These are phyloP conservation scores for Domatiomyces catenatus DNA, from an alignment of 2,329 filamentous ascomycete genomes.

Conservation along the genomic window DNA sequence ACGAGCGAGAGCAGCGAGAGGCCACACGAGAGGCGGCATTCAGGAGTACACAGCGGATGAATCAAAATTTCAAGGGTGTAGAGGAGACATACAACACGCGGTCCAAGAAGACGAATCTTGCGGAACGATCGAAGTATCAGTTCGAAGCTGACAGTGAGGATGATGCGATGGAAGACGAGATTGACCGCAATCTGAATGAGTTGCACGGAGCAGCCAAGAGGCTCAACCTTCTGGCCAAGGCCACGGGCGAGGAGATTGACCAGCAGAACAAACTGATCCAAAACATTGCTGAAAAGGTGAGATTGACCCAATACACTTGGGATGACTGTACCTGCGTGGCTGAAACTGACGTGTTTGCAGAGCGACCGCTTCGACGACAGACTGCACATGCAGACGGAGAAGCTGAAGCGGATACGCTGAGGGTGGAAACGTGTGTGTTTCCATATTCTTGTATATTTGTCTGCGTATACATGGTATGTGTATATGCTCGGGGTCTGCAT, in stretches of 20 bases:
- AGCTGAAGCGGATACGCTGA: slow-evolving; percentile 16
- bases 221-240: slow-evolving; percentile 57
- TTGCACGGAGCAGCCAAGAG: slow-evolving; percentile 48
- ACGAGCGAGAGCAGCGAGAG: slow-evolving; percentile 42
- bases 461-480: too few relatives aligned
- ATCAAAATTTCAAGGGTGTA: slow-evolving; percentile 50
- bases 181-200: slow-evolving; percentile 49
- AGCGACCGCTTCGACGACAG: slow-evolving; percentile 18
- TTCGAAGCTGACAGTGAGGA: slow-evolving; percentile 62
- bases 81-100: slow-evolving; percentile 39
- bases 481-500: background rate
- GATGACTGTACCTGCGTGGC: background rate
- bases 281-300: slow-evolving; percentile 61
- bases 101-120: slow-evolving; percentile 37
- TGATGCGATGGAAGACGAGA: slow-evolving; percentile 55
- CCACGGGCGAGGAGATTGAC: slow-evolving; percentile 61
- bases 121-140: slow-evolving; percentile 57
- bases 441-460: too few relatives aligned
- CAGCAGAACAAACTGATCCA: slow-evolving; percentile 64
- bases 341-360: slow-evolving; percentile 8
- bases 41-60: slow-evolving; percentile 40
- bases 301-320: background rate
- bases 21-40: slow-evolving; percentile 41
- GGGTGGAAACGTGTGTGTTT: background rate
- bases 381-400: slow-evolving; percentile 15